Evolutionary conservation across 768 basidiomycete genomes (phyloP).

Genomic region (Termitomyces sp.): DNA sequence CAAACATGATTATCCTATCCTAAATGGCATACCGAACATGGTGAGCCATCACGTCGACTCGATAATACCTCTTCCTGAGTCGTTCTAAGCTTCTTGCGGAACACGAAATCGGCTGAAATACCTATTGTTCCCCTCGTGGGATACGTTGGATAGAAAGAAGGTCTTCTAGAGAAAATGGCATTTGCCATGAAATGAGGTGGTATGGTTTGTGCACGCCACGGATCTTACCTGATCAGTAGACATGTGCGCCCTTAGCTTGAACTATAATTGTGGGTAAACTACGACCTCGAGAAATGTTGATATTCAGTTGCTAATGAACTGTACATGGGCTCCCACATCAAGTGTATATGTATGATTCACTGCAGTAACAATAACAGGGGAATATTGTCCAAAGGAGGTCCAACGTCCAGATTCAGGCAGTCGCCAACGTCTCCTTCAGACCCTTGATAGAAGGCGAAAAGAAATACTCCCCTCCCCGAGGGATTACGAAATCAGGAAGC

Average conservation of each 20-base stretch:
- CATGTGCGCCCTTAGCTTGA: background rate
- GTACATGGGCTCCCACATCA: background rate
- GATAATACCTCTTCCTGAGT: background rate
- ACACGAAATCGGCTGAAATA: conserved; percentile 72
- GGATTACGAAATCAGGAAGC: conserved; percentile 33
- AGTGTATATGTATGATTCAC: background rate
- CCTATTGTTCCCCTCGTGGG: background rate
- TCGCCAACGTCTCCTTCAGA: conserved; percentile 29
- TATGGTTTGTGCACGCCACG: background rate
- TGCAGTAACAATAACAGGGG: background rate
- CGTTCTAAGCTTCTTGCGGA: conserved; percentile 74
- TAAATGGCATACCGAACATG: conserved; percentile 98
- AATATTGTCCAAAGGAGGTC: too few species aligned
- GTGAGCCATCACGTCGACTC: conserved; percentile 30
- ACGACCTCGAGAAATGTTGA: background rate
- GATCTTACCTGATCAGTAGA: background rate
- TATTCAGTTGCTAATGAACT: background rate
- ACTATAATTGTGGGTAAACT: background rate
- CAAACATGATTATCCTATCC: conserved; percentile 83
- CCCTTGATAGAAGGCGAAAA: conserved; percentile 44
- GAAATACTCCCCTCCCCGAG: conserved; percentile 50
- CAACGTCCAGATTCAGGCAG: background rate
- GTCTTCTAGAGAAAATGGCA: too few species aligned
- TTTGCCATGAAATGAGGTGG: background rate
- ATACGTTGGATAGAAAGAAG: background rate